These are phyloP conservation scores for Diaporthe ilicicola DNA, from an alignment of 2,329 filamentous ascomycete genomes.

Conservation along the genomic window DNA sequence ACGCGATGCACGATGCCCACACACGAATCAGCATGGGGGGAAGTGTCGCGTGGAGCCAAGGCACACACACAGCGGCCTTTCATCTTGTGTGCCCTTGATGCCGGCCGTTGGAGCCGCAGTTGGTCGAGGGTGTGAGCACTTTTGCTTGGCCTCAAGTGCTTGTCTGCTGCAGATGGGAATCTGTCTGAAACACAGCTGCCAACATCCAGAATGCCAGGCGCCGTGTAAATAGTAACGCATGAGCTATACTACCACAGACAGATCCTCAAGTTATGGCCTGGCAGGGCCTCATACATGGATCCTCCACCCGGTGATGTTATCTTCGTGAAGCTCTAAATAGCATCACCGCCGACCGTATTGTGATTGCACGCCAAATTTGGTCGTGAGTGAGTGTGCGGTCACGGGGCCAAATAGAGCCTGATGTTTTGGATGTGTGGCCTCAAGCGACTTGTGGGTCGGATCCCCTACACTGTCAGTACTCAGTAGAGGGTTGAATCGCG, in stretches of 20 bases:
- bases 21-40: slow-evolving; percentile 16
- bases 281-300: neutral
- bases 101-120: neutral
- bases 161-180: neutral
- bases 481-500: neutral
- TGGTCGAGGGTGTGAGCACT: neutral
- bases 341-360: neutral
- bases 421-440: neutral
- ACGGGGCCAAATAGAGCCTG: neutral
- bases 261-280: neutral
- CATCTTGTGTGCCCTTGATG: slow-evolving; percentile 12
- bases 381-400: neutral
- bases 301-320: neutral
- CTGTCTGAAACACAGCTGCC: slow-evolving; percentile 13
- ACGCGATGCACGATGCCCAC: neutral
- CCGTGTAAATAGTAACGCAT: slow-evolving; percentile 8
- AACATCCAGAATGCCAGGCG: neutral
- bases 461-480: neutral
- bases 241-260: neutral
- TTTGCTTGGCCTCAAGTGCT: neutral
- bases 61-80: neutral
- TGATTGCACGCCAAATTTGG: neutral
- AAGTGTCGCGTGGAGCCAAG: neutral
- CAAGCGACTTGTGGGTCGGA: neutral
- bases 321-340: neutral